Base-by-base conservation (phyloP, 768 basidiomycete genomes). In the Suillus subalutaceus region DNA sequence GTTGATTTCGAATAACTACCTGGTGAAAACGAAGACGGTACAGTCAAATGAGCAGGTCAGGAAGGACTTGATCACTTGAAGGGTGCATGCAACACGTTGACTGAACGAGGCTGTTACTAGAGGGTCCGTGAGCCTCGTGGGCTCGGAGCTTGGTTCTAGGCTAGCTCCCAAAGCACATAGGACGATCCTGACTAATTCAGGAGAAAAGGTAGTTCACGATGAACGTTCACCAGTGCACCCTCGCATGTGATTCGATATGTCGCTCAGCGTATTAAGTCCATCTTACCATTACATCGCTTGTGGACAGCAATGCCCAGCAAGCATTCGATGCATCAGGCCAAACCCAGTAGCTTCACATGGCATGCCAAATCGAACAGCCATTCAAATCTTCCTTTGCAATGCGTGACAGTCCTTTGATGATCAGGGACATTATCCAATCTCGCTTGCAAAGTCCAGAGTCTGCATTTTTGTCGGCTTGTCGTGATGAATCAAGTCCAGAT, bases 241-340 rank as follows among this genome's bases (percentile, higher is more conserved):
- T 26, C 26, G 26, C 26, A 26, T 26, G 26, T 26, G 26, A n/a
- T 46, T 20, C 8, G 4, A 9, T 46, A 18, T 18, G 16, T 80
- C 6, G 40, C 6, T 41, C 40, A 41, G 40, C 40, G 6, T 16
- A 41, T 41, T 15, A 41, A 15, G 6, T 4, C 13, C 40, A 41
- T 41, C 40, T 15, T 41, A 40, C 4, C 35, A 35, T 35, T 35
- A 37, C 35, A 37, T 37, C 6, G 40, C 40, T 41, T 15, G 40
- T 41, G 40, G 13, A 10, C 13, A 41, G 40, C 40, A 15, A 41
- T 41, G 40, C 13, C 13, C 40, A 41, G 6, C 15, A 15, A 41
- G 15, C 40, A 41, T 41, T 16, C 40, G 13, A 41, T 41, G 15
- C 40, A 41, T 41, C 6, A 41, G 15, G 15, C 15, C 40, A 6